Percentiles rank a stretch among this genome's conserved stretches.
Evolutionary conservation across 176 grass and related monocot species (phyloP).

Genomic region (Lolium rigidum): DNA sequence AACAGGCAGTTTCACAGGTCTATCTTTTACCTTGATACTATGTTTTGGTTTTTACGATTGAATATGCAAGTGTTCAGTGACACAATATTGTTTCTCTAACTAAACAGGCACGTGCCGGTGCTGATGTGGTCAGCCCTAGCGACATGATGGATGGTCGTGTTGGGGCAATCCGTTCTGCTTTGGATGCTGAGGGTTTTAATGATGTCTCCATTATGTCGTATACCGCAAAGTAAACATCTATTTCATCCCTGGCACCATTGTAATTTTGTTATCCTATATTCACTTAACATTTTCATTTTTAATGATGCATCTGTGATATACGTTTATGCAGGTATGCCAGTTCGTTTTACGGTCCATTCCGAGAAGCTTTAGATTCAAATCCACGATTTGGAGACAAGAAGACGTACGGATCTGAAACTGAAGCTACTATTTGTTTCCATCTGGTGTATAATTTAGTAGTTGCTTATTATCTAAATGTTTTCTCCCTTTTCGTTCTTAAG

Average conservation of each 20-base stretch:
- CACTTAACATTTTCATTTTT: neutral
- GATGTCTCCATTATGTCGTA: conserved; percentile 99
- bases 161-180: conserved; percentile 83
- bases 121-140: conserved; percentile 96
- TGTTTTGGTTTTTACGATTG: conserved; percentile 3
- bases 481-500: conserved; percentile 49
- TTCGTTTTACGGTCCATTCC: conserved; percentile 95
- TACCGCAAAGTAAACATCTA: conserved; percentile 81
- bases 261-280: conserved; percentile 1
- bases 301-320: conserved; percentile 26
- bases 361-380: conserved; percentile 96
- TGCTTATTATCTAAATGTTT: conserved; percentile 41
- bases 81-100: neutral
- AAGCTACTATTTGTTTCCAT: conserved; percentile 21
- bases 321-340: conserved; percentile 83
- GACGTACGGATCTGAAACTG: conserved; percentile 61
- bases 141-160: conserved; percentile 99
- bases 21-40: conserved; percentile 16
- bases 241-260: neutral
- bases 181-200: conserved; percentile 95
- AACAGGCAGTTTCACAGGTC: conserved; percentile 98
- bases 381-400: conserved; percentile 99
- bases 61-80: conserved; percentile 14
- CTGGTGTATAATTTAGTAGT: conserved; percentile 17
- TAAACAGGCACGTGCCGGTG: conserved; percentile 88